Base-by-base conservation (phyloP, 257 asterid species). In the Perilla frutescens region DNA sequence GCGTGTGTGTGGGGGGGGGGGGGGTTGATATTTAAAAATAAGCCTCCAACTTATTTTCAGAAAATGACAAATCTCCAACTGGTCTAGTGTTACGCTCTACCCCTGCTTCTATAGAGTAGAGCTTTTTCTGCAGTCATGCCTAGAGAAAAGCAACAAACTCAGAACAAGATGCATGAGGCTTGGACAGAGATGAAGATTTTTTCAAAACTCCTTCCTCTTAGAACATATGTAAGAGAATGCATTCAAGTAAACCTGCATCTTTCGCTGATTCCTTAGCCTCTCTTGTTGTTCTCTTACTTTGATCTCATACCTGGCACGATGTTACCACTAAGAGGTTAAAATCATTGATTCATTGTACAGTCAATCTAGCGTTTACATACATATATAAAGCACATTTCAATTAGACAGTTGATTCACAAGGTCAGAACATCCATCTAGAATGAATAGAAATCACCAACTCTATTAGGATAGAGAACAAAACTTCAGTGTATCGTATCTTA, bases 251-350 rank as follows among this genome's bases (percentile, higher is more conserved):
- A 94, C 99, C 97, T 94, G 99, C 59, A 80, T 49, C 83, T 87
- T 87, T 64, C 99, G 90, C 89, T 95, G 92, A 75, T 82, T 85
- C 84, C 97, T 88, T 26, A 92, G 85, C 73, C 60, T 80, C 81
- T 88, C 94, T 84, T 92, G 98, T 77, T 90, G 99, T 68, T 95
- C 99, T 78, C 96, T 84, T 58, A 95, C 43, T 87, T 95, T 92
- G 29, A 95, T 95, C 78, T 95, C 98, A 74, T 95, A 95, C 92
- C 99, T 92, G 93, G 79, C 66, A 83, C 73, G 79, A 78, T 43
- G 62, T 49, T 10, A 59, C 45, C 59, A 57, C 55, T 34, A 58
- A 29, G 41, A 68, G 44, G 71, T 72, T 47, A 77, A 37, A 14
- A 76, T 48, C 68, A 77, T 32, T 43, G 74, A 37, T 20, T 15